phyloP scores from a whole-genome alignment of 2,329 filamentous ascomycete genomes.

The Penicillium sp. region DNA sequence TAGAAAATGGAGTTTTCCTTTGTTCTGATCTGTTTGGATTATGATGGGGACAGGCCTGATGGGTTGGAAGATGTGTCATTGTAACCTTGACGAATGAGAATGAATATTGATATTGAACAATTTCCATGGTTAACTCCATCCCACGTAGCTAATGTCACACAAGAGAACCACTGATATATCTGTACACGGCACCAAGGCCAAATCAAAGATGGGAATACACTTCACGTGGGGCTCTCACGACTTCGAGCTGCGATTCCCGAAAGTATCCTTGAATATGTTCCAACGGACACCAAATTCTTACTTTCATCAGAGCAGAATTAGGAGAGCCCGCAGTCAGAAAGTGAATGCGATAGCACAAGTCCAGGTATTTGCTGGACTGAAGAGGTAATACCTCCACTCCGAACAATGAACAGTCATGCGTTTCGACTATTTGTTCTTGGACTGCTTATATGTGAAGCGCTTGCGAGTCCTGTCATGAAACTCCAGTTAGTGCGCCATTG shows the following conservation, averaged over 20 bases:
- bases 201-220: conserved; percentile 10
- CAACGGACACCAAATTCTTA: no score
- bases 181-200: conserved; percentile 23
- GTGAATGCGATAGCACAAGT: no score
- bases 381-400: background rate
- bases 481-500: background rate
- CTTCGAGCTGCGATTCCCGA: no score
- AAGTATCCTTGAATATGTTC: no score
- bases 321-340: no score
- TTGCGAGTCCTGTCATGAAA: conserved; percentile 60
- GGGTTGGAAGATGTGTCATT: no score
- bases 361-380: no score
- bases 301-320: no score
- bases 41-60: no score
- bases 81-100: conserved; percentile 10
- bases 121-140: conserved; percentile 24
- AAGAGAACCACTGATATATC: conserved; percentile 23
- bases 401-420: conserved; percentile 1
- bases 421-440: conserved; percentile 62
- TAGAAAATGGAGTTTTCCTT: conserved; percentile 17
- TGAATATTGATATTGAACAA: conserved; percentile 14
- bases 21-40: background rate
- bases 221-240: background rate
- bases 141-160: conserved; percentile 25
- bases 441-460: conserved; percentile 65